Evolutionary conservation across 495 filamentous ascomycete species (phyloP), one percentile per base, ranked within the genome.

Genomic region (Penicillium steckii): DNA sequence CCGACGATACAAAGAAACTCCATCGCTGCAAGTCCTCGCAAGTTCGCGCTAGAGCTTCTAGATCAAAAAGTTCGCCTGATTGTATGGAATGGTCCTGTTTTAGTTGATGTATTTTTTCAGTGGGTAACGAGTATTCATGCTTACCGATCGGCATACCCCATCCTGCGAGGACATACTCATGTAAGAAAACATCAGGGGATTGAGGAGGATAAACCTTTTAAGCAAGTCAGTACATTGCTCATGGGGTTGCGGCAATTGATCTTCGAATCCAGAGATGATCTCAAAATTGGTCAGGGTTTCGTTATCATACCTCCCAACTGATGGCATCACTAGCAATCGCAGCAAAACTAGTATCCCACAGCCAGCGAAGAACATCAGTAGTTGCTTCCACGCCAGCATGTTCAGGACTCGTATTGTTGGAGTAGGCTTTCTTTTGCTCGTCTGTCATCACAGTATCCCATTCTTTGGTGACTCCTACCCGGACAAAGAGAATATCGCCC

Each of bases 131-230:
- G n/a, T 10, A 33, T 18, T 21, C 22, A 10, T 27, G 17, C 61
- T 59, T 53, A 70, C 81, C 80, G 52, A 84, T 79, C 10, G 81
- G 81, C 61, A 76, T 68, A 2, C 81, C 81, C 79, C 78, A 85
- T 50, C 77, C 75, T 21, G 69, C 73, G 9, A 85, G 66, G 2
- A 81, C 57, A 62, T 74, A 79, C 48, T 84, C 72, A 59, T 82
- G 80, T 37, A 83, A 50, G 32, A 70, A 65, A 3, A 72, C 24
- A 40, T 68, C 59, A n/a, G 59, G 57, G 29, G 46, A 56, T 37
- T 67, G 62, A n/a, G 66, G 66, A 4, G 67, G 59, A 38, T 70
- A 72, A 3, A 64, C 60, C 63, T 72, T 49, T 46, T 21, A 35
- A 10, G 5, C 8, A 17, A 38, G 53, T 67, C 49, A 56, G 21